Percentiles rank a stretch among this genome's conserved stretches.
These are phyloP conservation scores for Albifimbria verrucaria DNA, from an alignment of 2,329 filamentous ascomycete genomes.

Conservation along the genomic window DNA sequence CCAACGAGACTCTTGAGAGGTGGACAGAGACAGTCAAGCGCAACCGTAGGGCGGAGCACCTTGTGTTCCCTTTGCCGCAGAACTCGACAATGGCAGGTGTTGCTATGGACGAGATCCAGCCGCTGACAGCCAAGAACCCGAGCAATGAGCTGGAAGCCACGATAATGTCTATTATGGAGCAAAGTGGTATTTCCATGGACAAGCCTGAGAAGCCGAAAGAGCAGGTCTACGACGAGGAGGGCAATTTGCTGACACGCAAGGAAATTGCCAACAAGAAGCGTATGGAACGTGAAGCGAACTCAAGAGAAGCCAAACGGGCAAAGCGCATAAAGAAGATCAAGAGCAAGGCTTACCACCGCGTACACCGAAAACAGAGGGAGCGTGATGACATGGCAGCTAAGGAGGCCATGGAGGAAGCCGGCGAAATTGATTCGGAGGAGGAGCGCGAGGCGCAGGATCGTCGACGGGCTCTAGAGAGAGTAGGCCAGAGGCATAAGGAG, in stretches of 20 bases:
- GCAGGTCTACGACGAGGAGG: slow-evolving; percentile 65
- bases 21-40: slow-evolving; percentile 96
- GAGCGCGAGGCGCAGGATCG: slow-evolving; percentile 66
- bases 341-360: slow-evolving; percentile 88
- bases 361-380: slow-evolving; percentile 74
- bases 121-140: slow-evolving; percentile 60
- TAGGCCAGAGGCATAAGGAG: slow-evolving; percentile 80
- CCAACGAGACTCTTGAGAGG: slow-evolving; percentile 82
- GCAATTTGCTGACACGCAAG: slow-evolving; percentile 68
- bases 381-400: slow-evolving; percentile 50
- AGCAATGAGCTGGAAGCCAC: slow-evolving; percentile 80
- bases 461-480: slow-evolving; percentile 75
- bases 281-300: slow-evolving; percentile 77
- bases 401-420: slow-evolving; percentile 53
- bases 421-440: slow-evolving; percentile 61
- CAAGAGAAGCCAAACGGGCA: slow-evolving; percentile 81
- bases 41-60: slow-evolving; percentile 85
- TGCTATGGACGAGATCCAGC: slow-evolving; percentile 60
- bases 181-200: slow-evolving; percentile 70
- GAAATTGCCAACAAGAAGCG: slow-evolving; percentile 72
- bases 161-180: slow-evolving; percentile 84
- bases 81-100: slow-evolving; percentile 61
- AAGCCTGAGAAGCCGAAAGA: slow-evolving; percentile 46
- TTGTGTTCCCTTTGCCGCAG: slow-evolving; percentile 81
- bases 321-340: slow-evolving; percentile 99